phyloP scores from a whole-genome alignment of 805 yeast species.

The Ogataea henricii region DNA sequence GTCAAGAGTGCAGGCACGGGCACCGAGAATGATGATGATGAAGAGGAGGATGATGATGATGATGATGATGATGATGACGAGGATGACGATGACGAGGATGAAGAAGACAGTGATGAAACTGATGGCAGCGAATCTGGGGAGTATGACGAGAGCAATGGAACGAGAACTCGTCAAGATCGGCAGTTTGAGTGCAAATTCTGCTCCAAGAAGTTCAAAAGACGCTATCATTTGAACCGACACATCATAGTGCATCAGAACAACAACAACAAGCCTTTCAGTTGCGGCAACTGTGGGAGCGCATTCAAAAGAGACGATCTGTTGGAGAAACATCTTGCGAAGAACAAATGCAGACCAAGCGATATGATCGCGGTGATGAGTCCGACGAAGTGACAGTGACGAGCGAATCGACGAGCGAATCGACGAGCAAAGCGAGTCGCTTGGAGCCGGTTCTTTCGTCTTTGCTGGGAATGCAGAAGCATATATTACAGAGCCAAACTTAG shows the following conservation, averaged over 20 bases:
- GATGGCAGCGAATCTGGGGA: constrained; percentile 7
- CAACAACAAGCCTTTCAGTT: constrained; percentile 20
- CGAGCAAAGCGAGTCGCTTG: neutral
- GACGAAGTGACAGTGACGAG: neutral
- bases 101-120: neutral
- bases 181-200: constrained; percentile 21
- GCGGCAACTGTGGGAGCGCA: constrained; percentile 17
- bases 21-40: no score
- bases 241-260: constrained; percentile 20
- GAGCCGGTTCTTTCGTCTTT: no score
- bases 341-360: constrained; percentile 12
- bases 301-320: constrained; percentile 25
- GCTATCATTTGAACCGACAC: constrained; percentile 26
- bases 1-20: no score
- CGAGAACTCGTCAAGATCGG: constrained; percentile 9
- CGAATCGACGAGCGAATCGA: neutral
- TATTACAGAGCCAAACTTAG: no score
- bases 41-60: no score
- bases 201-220: constrained; percentile 20
- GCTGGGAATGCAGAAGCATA: no score
- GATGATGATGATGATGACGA: constrained; percentile 4
- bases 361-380: no score
- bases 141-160: neutral
- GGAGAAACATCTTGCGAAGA: constrained; percentile 20
- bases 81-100: constrained; percentile 6